These are phyloP conservation scores for Arachnomyces sp. DNA, from an alignment of 2,329 filamentous ascomycete species.

Conservation along the genomic window DNA sequence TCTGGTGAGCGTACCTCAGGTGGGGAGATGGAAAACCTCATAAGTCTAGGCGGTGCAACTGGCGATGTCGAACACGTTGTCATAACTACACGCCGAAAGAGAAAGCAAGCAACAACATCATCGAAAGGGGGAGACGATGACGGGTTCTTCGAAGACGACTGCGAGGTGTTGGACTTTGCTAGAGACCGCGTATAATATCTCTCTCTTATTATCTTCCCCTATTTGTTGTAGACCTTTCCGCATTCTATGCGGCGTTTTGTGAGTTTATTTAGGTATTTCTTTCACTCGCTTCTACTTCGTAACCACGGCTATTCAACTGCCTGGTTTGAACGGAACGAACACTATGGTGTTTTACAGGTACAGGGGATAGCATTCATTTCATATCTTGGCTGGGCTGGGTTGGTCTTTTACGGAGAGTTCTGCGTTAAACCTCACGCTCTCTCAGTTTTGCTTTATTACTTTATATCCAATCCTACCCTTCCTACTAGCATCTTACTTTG, in stretches of 20 bases:
- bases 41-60: constrained; percentile 46
- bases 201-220: background rate
- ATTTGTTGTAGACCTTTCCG: constrained; percentile 2
- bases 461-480: too few species aligned
- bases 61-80: constrained; percentile 68
- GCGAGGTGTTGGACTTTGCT: constrained; percentile 84
- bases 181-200: constrained; percentile 43
- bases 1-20: constrained; percentile 20
- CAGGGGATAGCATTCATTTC: too few species aligned
- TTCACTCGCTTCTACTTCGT: constrained; percentile 11
- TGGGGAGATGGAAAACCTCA: constrained; percentile 41
- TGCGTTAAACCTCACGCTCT: too few species aligned
- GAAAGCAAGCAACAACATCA: constrained; percentile 33
- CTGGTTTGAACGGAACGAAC: too few species aligned
- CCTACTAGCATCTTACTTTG: background rate
- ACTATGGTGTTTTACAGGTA: too few species aligned
- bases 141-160: constrained; percentile 86
- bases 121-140: constrained; percentile 43
- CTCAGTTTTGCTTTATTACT: too few species aligned
- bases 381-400: constrained; percentile 5
- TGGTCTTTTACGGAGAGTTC: background rate
- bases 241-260: constrained; percentile 3
- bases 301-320: too few species aligned
- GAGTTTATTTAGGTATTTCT: constrained; percentile 1
- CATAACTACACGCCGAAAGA: constrained; percentile 68